A percentile compares a stretch with the other conserved stretches of the same genome.
Conservation (phyloP, 2,329 filamentous ascomycete species). For the Sporothrix humicola region DNA sequence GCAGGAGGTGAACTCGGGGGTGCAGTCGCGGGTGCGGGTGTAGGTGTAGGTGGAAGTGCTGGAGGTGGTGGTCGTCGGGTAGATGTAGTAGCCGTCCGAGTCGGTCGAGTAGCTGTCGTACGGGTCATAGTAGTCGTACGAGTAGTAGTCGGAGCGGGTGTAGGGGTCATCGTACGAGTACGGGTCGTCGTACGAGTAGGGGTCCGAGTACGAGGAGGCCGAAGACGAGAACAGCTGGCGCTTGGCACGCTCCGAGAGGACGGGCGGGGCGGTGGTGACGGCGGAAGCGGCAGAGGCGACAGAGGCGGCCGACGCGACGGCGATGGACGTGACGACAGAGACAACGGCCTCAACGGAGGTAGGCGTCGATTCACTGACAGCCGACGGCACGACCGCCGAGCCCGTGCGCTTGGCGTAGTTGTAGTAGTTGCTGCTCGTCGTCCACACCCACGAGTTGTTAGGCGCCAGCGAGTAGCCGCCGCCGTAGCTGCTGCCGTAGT, state of each 20-base stretch:
- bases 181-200: slow-evolving; percentile 18
- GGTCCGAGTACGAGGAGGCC: slow-evolving; percentile 8
- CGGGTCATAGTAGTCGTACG: background rate
- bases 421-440: slow-evolving; percentile 8
- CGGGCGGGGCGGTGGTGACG: slow-evolving; percentile 17
- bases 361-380: background rate
- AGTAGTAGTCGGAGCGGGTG: background rate
- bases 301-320: background rate
- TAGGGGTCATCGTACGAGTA: slow-evolving; percentile 14
- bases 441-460: slow-evolving; percentile 37
- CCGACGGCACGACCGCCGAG: background rate
- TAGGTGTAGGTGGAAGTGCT: background rate
- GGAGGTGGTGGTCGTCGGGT: background rate
- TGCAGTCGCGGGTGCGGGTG: slow-evolving; percentile 28
- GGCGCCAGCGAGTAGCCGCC: slow-evolving; percentile 29
- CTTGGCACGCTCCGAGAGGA: background rate
- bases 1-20: slow-evolving; percentile 31
- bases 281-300: slow-evolving; percentile 4
- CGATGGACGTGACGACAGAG: background rate
- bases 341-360: background rate
- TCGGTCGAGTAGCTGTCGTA: background rate
- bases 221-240: background rate
- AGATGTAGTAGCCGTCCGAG: slow-evolving; percentile 9
- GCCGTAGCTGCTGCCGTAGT: background rate
- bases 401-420: slow-evolving; percentile 11